Evolutionary conservation across 805 yeast species (phyloP), one percentile per base, ranked within the genome.

Genomic region (Cyberlindnera euphorbiiphila): DNA sequence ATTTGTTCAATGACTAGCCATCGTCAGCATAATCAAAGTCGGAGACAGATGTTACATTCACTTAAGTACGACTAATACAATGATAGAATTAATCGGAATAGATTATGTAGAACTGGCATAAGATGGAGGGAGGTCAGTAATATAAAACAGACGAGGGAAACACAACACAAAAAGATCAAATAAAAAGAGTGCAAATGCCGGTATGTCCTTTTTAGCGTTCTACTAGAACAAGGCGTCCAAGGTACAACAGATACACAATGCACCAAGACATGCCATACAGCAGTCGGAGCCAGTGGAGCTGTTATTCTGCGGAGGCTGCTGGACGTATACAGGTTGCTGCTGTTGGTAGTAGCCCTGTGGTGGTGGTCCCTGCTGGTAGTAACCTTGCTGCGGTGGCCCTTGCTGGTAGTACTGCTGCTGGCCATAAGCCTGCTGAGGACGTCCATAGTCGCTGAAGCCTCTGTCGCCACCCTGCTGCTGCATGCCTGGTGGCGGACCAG

Each of bases 161-260:
- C n/a, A n/a, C n/a, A n/a, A n/a, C n/a, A n/a, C n/a, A n/a, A n/a
- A n/a, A n/a, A n/a, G n/a, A n/a, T n/a, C n/a, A n/a, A n/a, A n/a
- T n/a, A n/a, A n/a, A n/a, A n/a, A n/a, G n/a, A n/a, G n/a, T n/a
- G n/a, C n/a, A n/a, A n/a, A n/a, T n/a, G n/a, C n/a, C n/a, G n/a
- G n/a, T n/a, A n/a, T n/a, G n/a, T n/a, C n/a, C n/a, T n/a, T n/a
- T n/a, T n/a, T n/a, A n/a, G n/a, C n/a, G n/a, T 23, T 26, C 11
- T 3, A 19, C 54, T 59, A 74, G 46, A 73, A 69, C 13, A 74
- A 36, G 38, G 74, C 68, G 49, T 74, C 78, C 41, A 74, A 48
- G 18, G 79, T 69, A 54, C 76, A 73, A 53, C 81, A 74, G 42
- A 74, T 45, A 68, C 80, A 74, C 54, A 73, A 39, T 17, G 74